A percentile compares a stretch with the other conserved stretches of the same genome.
Evolutionary conservation across 176 grass and related monocot genomes (phyloP).

Genomic region (Hyparrhenia diplandra): DNA sequence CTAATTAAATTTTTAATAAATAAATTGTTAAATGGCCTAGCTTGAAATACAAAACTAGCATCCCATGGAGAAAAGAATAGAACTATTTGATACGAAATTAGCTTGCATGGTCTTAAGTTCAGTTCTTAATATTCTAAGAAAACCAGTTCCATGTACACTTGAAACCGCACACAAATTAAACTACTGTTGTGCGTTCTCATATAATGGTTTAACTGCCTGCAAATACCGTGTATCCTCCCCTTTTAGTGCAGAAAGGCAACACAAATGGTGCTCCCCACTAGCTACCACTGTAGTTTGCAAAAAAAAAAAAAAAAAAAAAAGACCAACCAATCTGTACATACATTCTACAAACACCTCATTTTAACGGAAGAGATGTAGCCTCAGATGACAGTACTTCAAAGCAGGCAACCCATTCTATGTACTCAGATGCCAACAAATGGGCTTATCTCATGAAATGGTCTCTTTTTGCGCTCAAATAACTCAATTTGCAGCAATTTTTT

Average conservation of each 20-base stretch:
- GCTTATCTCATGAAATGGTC: slow-evolving; percentile 18
- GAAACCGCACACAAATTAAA: neutral
- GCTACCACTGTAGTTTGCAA: neutral
- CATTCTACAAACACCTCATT: neutral
- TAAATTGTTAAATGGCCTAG: no score
- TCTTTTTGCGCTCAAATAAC: neutral
- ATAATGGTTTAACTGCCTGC: neutral
- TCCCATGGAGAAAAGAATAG: no score
- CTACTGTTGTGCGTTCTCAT: neutral
- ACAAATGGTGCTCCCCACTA: no score
- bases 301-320: no score
- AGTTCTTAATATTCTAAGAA: neutral
- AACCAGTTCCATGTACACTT: neutral
- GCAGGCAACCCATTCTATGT: neutral
- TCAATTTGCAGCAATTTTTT: neutral
- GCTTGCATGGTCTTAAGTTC: neutral
- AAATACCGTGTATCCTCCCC: neutral
- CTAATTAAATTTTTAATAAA: no score
- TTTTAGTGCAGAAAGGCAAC: neutral
- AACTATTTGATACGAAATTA: no score
- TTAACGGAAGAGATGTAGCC: neutral
- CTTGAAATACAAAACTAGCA: no score
- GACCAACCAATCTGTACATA: neutral
- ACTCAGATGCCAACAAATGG: neutral
- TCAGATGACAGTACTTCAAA: neutral